These are phyloP conservation scores for Lepiota brunneoincarnata DNA, from an alignment of 768 basidiomycete genomes.

Conservation along the genomic window DNA sequence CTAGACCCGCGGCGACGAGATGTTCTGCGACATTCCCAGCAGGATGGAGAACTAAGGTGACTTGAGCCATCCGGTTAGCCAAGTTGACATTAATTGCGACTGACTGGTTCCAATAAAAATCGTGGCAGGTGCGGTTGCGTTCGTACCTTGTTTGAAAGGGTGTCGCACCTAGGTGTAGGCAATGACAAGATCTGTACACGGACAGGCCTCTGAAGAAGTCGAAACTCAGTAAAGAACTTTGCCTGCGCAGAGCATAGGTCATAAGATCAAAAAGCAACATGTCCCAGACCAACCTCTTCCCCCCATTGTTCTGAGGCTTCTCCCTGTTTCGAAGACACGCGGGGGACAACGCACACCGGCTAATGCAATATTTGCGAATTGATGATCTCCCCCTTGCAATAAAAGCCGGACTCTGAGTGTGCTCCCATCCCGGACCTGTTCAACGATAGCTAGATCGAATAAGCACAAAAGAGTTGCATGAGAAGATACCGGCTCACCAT, in stretches of 20 bases:
- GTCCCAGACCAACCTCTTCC: slow-evolving; percentile 68
- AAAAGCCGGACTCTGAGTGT: slow-evolving; percentile 86
- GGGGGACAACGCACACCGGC: slow-evolving; percentile 80
- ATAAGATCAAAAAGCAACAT: slow-evolving; percentile 11
- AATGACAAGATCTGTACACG: slow-evolving; percentile 77
- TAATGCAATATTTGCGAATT: slow-evolving; percentile 81
- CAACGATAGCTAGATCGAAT: slow-evolving; percentile 71
- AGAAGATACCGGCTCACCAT: slow-evolving; percentile 51
- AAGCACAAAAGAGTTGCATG: slow-evolving; percentile 7
- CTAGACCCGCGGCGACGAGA: slow-evolving; percentile 80
- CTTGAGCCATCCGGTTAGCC: slow-evolving; percentile 3
- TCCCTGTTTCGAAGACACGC: slow-evolving; percentile 66
- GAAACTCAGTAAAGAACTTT: slow-evolving; percentile 90
- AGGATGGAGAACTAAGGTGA: slow-evolving; percentile 71
- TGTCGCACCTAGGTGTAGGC: slow-evolving; percentile 72
- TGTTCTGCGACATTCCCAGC: slow-evolving; percentile 94
- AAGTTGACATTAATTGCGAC: slow-evolving; percentile 17
- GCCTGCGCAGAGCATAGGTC: slow-evolving; percentile 50
- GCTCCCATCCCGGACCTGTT: slow-evolving; percentile 91
- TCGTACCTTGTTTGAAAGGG: slow-evolving; percentile 71
- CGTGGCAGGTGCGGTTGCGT: slow-evolving; percentile 54
- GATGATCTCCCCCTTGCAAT: slow-evolving; percentile 87
- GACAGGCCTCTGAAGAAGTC: slow-evolving; percentile 76
- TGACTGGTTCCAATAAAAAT: slow-evolving; percentile 86
- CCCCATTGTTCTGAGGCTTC: slow-evolving; percentile 81